Percentiles rank a stretch among this genome's conserved stretches.
phyloP scores from a whole-genome alignment of 2,329 filamentous ascomycete genomes.

The Sporothrix humicola region DNA sequence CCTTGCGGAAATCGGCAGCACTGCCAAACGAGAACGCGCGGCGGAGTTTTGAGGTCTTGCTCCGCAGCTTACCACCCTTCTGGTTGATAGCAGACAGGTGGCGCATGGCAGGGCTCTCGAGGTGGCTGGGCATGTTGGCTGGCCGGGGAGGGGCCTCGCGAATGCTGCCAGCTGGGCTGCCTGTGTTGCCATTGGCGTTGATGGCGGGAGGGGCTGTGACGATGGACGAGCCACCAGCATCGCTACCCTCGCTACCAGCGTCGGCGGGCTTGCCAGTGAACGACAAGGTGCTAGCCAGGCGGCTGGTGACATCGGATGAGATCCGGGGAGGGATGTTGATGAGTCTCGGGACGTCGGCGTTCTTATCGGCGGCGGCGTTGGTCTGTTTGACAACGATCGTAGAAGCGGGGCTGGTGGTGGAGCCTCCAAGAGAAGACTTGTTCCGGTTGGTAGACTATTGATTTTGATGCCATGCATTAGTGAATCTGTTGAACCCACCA shows the following conservation, averaged over 20 bases:
- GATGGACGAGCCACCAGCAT: slow-evolving; percentile 40
- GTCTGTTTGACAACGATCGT: slow-evolving; percentile 43
- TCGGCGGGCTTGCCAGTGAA: slow-evolving; percentile 73
- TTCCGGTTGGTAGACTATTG: slow-evolving; percentile 65
- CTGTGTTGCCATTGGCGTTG: not conserved
- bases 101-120: slow-evolving; percentile 75
- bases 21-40: slow-evolving; percentile 97
- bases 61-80: slow-evolving; percentile 76
- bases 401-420: slow-evolving; percentile 59
- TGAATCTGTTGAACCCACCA: slow-evolving; percentile 39
- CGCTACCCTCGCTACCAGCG: slow-evolving; percentile 55
- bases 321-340: slow-evolving; percentile 66
- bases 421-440: slow-evolving; percentile 54
- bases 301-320: slow-evolving; percentile 59
- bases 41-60: slow-evolving; percentile 83
- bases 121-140: slow-evolving; percentile 43
- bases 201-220: slow-evolving; percentile 33
- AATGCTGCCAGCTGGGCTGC: slow-evolving; percentile 20
- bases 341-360: slow-evolving; percentile 60
- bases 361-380: slow-evolving; percentile 52
- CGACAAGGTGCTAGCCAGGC: slow-evolving; percentile 71
- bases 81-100: slow-evolving; percentile 87
- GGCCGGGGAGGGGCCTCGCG: not conserved
- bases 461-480: slow-evolving; percentile 53
- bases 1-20: slow-evolving; percentile 84